phyloP scores from a whole-genome alignment of 345 rosid genomes.

The Iberis pinnata region DNA sequence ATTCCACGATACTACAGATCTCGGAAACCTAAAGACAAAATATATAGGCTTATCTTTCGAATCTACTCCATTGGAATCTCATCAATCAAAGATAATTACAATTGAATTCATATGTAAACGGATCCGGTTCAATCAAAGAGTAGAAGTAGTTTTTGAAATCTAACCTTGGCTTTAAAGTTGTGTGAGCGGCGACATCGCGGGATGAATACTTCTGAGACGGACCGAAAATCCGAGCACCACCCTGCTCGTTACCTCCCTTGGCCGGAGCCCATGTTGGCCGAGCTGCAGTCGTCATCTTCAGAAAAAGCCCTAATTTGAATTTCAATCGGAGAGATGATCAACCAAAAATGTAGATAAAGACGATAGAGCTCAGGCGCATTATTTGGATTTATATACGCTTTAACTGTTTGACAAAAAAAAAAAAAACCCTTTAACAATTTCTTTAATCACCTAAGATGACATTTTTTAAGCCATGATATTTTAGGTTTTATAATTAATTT shows the following conservation, averaged over 20 bases:
- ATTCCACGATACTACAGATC: neutral
- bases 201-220: slow-evolving; percentile 97
- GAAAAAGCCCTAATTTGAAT: slow-evolving; percentile 17
- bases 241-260: slow-evolving; percentile 97
- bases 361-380: too few species aligned
- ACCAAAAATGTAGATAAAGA: slow-evolving; percentile 18
- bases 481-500: too few species aligned
- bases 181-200: slow-evolving; percentile 88
- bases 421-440: too few species aligned
- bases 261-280: slow-evolving; percentile 99
- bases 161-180: slow-evolving; percentile 76
- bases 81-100: slow-evolving; percentile 10
- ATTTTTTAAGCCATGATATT: too few species aligned
- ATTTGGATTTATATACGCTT: too few species aligned
- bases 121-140: neutral
- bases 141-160: neutral
- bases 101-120: slow-evolving; percentile 9
- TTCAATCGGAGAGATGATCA: slow-evolving; percentile 11
- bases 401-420: too few species aligned
- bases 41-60: neutral
- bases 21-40: neutral
- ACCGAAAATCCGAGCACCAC: slow-evolving; percentile 95
- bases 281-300: slow-evolving; percentile 86
- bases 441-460: too few species aligned
- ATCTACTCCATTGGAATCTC: neutral